Evolutionary conservation across 805 yeast genomes (phyloP), one percentile per base, ranked within the genome.

Genomic region (Cyberlindnera petersonii): DNA sequence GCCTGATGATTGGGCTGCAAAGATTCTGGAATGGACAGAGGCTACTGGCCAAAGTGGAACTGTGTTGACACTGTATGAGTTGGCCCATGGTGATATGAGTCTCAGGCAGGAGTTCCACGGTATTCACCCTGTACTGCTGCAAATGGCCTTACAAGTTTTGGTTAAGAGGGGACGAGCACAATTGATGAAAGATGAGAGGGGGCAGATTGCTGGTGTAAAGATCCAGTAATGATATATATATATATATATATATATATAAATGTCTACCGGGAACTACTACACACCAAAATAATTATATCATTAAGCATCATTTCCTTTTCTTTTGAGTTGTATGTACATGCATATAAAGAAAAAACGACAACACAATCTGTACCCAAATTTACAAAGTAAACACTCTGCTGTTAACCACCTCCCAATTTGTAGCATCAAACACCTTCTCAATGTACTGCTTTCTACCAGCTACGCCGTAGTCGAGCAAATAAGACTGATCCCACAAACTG

Each of bases 401-500:
- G 47, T 76, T 78, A 22, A 83, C 72, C 28, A 81, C 79, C 35
- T 77, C 72, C 98, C 98, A 93, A 64, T 91, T 81, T 43, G 89
- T 73, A 48, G 86, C 71, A 37, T 79, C 74, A 79, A 95, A 80
- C 55, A 81, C 79, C 46, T 80, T 81, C 44, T 75, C 75, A 49
- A 93, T 71, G 62, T 84, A 93, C 37, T 73, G 68, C 31, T 74
- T 68, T 65, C 82, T 83, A 18, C 93, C 94, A 17, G 52, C 57
- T 36, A 86, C 72, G 33, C 97, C 96, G 63, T 82, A 91, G 62
- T 93, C 98, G 20, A 74, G 66, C 31, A 87, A 53, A 60, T 82
- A 93, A n/a, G 96, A 86, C 48, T 79, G 76, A 60, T 91, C 95
- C 96, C 97, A 89, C 49, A 84, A 72, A 61, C 80, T 86, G 48